Base-by-base conservation (phyloP, 345 rosid genomes). In the Arabis hirsuta region DNA sequence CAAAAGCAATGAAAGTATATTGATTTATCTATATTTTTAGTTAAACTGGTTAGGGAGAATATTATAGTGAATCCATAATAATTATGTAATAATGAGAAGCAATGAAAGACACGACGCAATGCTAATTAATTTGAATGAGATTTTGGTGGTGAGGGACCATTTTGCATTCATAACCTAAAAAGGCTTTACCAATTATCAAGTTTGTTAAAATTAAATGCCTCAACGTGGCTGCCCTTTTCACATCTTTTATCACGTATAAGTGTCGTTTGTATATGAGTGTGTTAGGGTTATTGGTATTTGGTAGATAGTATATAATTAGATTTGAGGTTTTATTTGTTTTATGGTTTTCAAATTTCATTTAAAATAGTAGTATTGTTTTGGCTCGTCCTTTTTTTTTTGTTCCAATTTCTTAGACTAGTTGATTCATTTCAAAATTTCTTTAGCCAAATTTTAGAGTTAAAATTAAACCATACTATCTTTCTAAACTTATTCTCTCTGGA, bases 111-210 rank as follows among this genome's bases (percentile, higher is more conserved):
- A 14, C 65, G 39, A 59, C 59, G 58, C 73, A 55, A 20, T 68
- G 71, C 62, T 39, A 41, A 39, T n/a, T 6, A 65, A 52, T 16
- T 43, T 34, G 12, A 73, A 46, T 12, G 71, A 36, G 61, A 74
- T 59, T 59, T 67, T 59, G 67, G 73, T 67, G 71, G 31, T 20
- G 69, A 69, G 75, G 79, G 75, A 69, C 79, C 75, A 76, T 69
- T 45, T 69, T 60, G 65, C 71, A 69, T 69, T 69, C 75, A 76
- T 47, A 62, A 69, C 79, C 63, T 61, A 48, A 54, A 68, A 68
- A 75, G 55, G 55, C 26, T 50, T 73, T 41, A 47, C 44, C 42
- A 51, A 52, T 51, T 50, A 39, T 50, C 36, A 26, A 13, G n/a
- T 19, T 20, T 47, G 56, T 48, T 19, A 57, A 19, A 67, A 67